Conservation (phyloP, 2,329 filamentous ascomycete species). For the Pseudogymnoascus sp. region DNA sequence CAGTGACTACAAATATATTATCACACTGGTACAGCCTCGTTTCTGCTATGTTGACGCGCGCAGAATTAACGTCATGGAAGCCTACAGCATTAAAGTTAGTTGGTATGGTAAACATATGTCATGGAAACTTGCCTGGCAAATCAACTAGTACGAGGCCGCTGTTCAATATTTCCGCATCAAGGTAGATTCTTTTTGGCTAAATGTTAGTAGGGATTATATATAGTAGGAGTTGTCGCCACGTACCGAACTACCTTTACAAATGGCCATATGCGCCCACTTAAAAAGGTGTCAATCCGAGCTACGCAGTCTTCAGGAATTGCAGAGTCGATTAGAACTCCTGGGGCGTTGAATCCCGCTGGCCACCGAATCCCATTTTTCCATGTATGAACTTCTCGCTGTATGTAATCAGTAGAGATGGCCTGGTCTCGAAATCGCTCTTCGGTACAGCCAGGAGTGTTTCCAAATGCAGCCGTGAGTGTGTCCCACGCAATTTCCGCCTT, state of each 20-base stretch:
- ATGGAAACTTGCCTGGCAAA: conserved; percentile 12
- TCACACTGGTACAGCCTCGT: conserved; percentile 15
- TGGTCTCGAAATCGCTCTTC: conserved; percentile 9
- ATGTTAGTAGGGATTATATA: background rate
- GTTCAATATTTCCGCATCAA: conserved; percentile 11
- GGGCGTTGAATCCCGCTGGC: conserved; percentile 11
- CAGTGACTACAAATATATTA: conserved; percentile 15
- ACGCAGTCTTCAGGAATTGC: conserved; percentile 5
- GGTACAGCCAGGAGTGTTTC: conserved; percentile 7
- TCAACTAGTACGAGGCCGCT: conserved; percentile 16
- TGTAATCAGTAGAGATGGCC: conserved; percentile 5
- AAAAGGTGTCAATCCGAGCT: conserved; percentile 9
- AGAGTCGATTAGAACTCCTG: conserved; percentile 5
- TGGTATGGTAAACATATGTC: background rate
- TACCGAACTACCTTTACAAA: conserved; percentile 17
- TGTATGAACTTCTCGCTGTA: conserved; percentile 10
- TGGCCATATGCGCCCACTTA: conserved; percentile 13
- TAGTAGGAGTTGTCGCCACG: background rate
- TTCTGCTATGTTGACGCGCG: conserved; percentile 14
- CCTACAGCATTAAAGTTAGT: conserved; percentile 11
- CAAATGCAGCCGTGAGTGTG: conserved; percentile 12
- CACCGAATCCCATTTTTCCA: conserved; percentile 14
- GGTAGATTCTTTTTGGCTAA: conserved; percentile 12
- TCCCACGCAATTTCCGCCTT: conserved; percentile 14
- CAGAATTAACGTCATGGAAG: conserved; percentile 15